phyloP scores from a whole-genome alignment of 768 basidiomycete species.

The Amanita inopinata region DNA sequence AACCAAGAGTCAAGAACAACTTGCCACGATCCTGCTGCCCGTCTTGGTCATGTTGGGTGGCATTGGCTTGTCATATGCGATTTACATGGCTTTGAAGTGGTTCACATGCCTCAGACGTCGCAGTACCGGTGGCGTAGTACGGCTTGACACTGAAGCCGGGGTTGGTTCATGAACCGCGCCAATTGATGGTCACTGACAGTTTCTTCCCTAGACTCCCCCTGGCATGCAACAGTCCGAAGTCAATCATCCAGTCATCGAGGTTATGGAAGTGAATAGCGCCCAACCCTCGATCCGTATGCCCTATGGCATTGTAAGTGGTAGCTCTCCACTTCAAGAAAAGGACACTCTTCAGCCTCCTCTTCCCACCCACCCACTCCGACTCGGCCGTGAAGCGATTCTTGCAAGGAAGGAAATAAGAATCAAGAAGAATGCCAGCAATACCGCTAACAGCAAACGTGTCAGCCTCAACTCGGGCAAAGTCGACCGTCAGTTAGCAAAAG shows the following conservation, averaged over 20 bases:
- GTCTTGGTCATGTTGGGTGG: slow-evolving; percentile 6
- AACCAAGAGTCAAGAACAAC: neutral
- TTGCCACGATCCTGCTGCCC: neutral
- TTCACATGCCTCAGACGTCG: neutral
- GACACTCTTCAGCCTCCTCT: neutral
- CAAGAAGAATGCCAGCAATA: neutral
- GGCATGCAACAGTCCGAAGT: no score
- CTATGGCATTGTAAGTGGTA: no score
- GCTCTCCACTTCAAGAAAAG: no score
- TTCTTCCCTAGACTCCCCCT: neutral
- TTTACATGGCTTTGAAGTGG: slow-evolving; percentile 6
- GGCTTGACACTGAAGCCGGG: neutral
- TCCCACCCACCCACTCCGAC: neutral
- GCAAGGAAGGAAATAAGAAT: slow-evolving; percentile 2
- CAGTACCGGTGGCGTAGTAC: no score
- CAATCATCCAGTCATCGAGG: no score
- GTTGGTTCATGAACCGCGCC: neutral
- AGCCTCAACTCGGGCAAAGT: neutral
- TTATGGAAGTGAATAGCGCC: no score
- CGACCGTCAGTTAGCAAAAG: neutral
- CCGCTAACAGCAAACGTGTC: neutral
- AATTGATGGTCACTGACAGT: neutral
- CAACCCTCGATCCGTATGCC: no score
- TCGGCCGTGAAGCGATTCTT: slow-evolving; percentile 1
- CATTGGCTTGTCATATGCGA: slow-evolving; percentile 6